A percentile compares a stretch with the other conserved stretches of the same genome.
Evolutionary conservation across 116 monocot species (phyloP).

Genomic region (Dioscorea cayenensis): DNA sequence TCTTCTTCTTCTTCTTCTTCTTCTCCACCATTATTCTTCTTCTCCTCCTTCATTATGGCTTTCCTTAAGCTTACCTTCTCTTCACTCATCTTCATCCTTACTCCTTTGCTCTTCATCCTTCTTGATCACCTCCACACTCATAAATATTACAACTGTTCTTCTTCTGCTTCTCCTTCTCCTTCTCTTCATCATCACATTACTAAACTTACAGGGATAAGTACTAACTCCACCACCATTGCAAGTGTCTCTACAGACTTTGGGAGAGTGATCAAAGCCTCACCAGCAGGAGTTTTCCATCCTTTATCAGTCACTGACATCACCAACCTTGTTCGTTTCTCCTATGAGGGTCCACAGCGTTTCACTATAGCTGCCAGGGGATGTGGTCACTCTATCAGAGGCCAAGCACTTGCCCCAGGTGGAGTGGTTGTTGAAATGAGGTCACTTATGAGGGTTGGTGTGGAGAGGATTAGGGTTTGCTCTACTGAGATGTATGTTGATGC

Average conservation of each 20-base stretch:
- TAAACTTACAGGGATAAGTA: not conserved
- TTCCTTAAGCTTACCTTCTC: not conserved
- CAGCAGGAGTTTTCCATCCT: not conserved
- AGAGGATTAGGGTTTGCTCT: not conserved
- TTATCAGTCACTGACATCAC: not conserved
- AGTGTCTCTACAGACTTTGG: not conserved
- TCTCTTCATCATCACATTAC: not conserved
- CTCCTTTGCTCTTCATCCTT: not conserved
- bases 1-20: not conserved
- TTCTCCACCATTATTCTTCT: not conserved
- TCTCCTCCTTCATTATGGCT: not conserved
- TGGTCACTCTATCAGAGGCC: conserved; percentile 32
- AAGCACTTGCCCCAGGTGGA: conserved; percentile 24
- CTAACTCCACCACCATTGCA: not conserved
- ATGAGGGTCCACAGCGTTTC: not conserved
- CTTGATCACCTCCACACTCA: not conserved
- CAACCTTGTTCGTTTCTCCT: not conserved
- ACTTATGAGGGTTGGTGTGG: not conserved
- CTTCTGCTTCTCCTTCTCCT: not conserved
- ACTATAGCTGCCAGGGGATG: conserved; percentile 22
- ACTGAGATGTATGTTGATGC: conserved; percentile 19
- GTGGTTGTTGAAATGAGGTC: conserved; percentile 27
- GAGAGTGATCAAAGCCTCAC: not conserved
- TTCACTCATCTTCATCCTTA: not conserved
- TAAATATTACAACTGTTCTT: too few species aligned